Evolutionary conservation across 768 basidiomycete genomes (phyloP), one percentile per base, ranked within the genome.

Genomic region (Tricholoma matsutake): DNA sequence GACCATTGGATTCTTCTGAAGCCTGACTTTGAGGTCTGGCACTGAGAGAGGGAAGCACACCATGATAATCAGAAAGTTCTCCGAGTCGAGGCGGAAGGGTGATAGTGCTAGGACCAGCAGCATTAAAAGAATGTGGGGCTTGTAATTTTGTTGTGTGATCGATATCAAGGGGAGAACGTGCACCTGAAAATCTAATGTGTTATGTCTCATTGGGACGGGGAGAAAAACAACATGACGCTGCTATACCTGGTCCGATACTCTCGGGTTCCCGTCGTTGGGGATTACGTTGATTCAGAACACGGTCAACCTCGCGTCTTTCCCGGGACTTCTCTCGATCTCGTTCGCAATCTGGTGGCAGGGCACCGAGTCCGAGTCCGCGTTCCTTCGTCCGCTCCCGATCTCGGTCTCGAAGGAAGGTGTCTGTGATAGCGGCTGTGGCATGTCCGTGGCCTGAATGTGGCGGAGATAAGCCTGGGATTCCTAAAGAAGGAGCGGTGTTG

Each of bases 1-100:
- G 80, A 20, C 83, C 59, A 60, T 63, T 58, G 45, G 71, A 70
- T 39, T 83, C 83, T 53, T 85, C 84, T 0, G 78, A 79, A 65
- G 83, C 83, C 22, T 70, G 67, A 10, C 68, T 67, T 56, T 61
- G 61, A 2, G 64, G 52, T 7, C 28, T 64, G 28, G 63, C 41
- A 25, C 63, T 66, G 22, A 70, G 63, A 0, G 61, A 68, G 0
- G 67, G 65, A n/a, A 67, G 63, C 5, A 65, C 56, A 31, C 59
- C 63, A 35, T 64, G 66, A 55, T 60, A 63, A 10, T 60, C 65
- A 2, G 68, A 39, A 18, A 65, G 59, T 14, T 67, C 65, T 28
- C 22, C 22, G 22, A 25, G 22, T 25, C 61, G 60, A 7, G 56
- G 57, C 16, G 63, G 66, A 7, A 62, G 16, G 9, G 53, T 56